Conservation (phyloP, 495 filamentous ascomycete genomes). For the Lepraria neglecta region DNA sequence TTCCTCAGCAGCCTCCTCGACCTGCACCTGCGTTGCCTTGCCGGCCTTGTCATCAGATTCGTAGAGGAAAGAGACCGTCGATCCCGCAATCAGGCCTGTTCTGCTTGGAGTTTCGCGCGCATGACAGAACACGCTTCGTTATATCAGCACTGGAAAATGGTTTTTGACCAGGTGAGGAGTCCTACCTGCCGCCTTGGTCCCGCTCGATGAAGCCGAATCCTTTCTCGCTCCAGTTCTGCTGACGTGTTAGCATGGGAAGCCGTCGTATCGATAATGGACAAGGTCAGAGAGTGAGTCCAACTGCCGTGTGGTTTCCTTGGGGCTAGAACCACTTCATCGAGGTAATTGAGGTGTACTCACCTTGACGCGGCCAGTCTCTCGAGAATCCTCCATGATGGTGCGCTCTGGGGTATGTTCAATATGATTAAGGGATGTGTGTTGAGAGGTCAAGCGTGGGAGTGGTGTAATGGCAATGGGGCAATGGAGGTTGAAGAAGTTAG, state of each 20-base stretch:
- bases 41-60: slow-evolving; percentile 17
- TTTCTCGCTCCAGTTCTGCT: slow-evolving; percentile 20
- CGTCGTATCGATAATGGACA: no score
- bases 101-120: slow-evolving; percentile 5
- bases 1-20: slow-evolving; percentile 16
- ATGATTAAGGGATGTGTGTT: no score
- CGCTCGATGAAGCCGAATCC: slow-evolving; percentile 22
- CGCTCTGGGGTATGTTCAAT: neutral
- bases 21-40: slow-evolving; percentile 15
- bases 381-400: neutral
- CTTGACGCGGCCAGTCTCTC: neutral
- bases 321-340: no score
- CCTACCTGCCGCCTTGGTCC: slow-evolving; percentile 4
- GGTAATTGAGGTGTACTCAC: neutral
- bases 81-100: slow-evolving; percentile 6
- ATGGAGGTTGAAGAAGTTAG: no score
- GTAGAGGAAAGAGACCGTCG: slow-evolving; percentile 19
- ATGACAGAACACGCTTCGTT: slow-evolving; percentile 18
- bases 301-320: no score
- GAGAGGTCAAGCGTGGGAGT: no score
- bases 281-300: no score
- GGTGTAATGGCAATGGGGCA: no score
- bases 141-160: no score
- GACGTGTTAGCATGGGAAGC: neutral
- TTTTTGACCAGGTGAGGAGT: neutral